A percentile compares a stretch with the other conserved stretches of the same genome.
Evolutionary conservation across 2,329 filamentous ascomycete species (phyloP).

Genomic region (Verticillium tricorpus): DNA sequence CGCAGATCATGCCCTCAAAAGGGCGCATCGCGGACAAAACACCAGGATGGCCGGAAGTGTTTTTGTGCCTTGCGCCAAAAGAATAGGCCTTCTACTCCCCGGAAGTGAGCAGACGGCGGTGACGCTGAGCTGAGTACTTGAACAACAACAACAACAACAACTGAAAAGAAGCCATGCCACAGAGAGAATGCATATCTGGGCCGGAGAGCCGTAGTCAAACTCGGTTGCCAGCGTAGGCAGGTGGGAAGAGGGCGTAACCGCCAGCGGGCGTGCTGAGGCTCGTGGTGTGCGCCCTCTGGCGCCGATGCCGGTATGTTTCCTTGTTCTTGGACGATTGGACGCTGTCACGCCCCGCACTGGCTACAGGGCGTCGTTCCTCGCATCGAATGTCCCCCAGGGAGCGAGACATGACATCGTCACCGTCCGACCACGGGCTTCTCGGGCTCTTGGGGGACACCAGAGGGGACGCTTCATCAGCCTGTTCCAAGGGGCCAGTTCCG

Average conservation of each 20-base stretch:
- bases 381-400: slow-evolving; percentile 9
- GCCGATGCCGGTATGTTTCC: slow-evolving; percentile 24
- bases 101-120: no score
- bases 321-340: slow-evolving; percentile 22
- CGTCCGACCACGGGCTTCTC: slow-evolving; percentile 11
- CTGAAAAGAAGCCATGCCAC: background rate
- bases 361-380: slow-evolving; percentile 1
- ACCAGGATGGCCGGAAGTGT: no score
- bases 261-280: slow-evolving; percentile 40
- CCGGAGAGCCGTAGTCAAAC: slow-evolving; percentile 17
- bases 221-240: slow-evolving; percentile 22
- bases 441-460: slow-evolving; percentile 6
- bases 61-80: no score
- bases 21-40: no score
- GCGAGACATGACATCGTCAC: slow-evolving; percentile 7
- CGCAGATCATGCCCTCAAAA: background rate
- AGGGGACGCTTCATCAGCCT: slow-evolving; percentile 13
- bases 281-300: slow-evolving; percentile 40
- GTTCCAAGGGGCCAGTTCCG: slow-evolving; percentile 24
- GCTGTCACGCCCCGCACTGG: slow-evolving; percentile 17
- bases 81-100: no score
- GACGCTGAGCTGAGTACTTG: no score
- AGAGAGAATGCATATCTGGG: no score
- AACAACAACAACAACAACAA: no score
- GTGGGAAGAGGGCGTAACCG: slow-evolving; percentile 42